A percentile compares a stretch with the other conserved stretches of the same genome.
These are phyloP conservation scores for Lolium perenne DNA, from an alignment of 176 grass and related monocot genomes.

Conservation along the genomic window DNA sequence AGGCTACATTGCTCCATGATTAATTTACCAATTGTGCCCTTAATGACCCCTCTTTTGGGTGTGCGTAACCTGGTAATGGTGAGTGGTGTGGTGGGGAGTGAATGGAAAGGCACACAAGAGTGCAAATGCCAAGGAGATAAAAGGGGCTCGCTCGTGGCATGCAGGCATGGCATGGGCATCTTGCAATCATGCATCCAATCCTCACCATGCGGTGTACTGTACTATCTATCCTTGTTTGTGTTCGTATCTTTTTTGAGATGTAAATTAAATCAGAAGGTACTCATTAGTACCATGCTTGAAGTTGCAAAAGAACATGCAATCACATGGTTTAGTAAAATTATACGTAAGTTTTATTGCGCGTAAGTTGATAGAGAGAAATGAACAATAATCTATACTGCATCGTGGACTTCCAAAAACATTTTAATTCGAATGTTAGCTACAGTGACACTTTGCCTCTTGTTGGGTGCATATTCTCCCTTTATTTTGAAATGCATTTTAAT, in stretches of 20 bases:
- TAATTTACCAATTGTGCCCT: constrained; percentile 51
- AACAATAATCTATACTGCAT: not conserved
- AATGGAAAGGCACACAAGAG: constrained; percentile 59
- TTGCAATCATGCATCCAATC: constrained; percentile 56
- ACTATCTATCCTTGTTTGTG: not conserved
- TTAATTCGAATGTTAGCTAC: not conserved
- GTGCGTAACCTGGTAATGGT: constrained; percentile 9
- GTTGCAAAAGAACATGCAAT: not conserved
- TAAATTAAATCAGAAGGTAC: not conserved
- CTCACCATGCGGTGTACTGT: constrained; percentile 31
- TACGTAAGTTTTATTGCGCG: not conserved
- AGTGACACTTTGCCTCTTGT: too few relatives aligned
- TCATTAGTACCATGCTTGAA: not conserved
- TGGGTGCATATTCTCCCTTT: too few relatives aligned
- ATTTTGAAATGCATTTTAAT: too few relatives aligned
- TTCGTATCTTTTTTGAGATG: not conserved
- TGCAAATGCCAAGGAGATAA: constrained; percentile 52
- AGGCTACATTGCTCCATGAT: constrained; percentile 46
- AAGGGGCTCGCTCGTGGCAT: not conserved
- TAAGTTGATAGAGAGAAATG: not conserved
- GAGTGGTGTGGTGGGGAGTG: constrained; percentile 22
- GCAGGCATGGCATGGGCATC: constrained; percentile 32
- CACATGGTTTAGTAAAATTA: not conserved
- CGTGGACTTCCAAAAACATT: not conserved
- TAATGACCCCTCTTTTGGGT: constrained; percentile 39